phyloP scores from a whole-genome alignment of 331 rosid species.

The Stylosanthes scabra region DNA sequence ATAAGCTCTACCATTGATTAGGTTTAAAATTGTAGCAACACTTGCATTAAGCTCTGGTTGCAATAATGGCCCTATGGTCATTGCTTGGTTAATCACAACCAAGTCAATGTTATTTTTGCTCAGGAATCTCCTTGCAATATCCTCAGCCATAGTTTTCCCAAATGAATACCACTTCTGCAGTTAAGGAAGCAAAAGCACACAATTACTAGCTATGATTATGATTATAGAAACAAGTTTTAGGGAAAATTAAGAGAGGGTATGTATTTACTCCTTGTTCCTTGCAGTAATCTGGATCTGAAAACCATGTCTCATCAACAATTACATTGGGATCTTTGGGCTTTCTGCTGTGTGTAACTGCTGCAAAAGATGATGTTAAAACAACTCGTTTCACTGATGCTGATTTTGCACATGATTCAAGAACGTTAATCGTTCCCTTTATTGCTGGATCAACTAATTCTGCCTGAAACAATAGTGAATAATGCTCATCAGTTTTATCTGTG shows the following conservation, averaged over 20 bases:
- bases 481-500: too few species aligned
- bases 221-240: background rate
- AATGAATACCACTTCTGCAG: slow-evolving; percentile 72
- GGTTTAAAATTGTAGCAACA: slow-evolving; percentile 56
- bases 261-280: slow-evolving; percentile 32
- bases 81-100: slow-evolving; percentile 64
- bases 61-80: slow-evolving; percentile 72
- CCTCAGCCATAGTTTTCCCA: slow-evolving; percentile 84
- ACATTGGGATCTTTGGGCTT: slow-evolving; percentile 43
- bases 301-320: slow-evolving; percentile 61
- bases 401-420: slow-evolving; percentile 53
- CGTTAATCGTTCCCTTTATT: slow-evolving; percentile 57
- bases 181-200: background rate
- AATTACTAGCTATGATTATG: too few species aligned
- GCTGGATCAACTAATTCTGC: slow-evolving; percentile 59
- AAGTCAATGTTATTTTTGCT: slow-evolving; percentile 72
- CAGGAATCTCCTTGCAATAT: slow-evolving; percentile 77
- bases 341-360: slow-evolving; percentile 17
- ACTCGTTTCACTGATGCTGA: slow-evolving; percentile 46
- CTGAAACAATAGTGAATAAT: slow-evolving; percentile 28
- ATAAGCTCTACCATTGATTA: slow-evolving; percentile 56
- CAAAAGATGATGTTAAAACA: slow-evolving; percentile 54
- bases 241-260: background rate
- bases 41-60: slow-evolving; percentile 79
- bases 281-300: slow-evolving; percentile 46